These are phyloP conservation scores for Gracilaria gracilis DNA, from an alignment of 23 red algal genomes.

Conservation along the genomic window DNA sequence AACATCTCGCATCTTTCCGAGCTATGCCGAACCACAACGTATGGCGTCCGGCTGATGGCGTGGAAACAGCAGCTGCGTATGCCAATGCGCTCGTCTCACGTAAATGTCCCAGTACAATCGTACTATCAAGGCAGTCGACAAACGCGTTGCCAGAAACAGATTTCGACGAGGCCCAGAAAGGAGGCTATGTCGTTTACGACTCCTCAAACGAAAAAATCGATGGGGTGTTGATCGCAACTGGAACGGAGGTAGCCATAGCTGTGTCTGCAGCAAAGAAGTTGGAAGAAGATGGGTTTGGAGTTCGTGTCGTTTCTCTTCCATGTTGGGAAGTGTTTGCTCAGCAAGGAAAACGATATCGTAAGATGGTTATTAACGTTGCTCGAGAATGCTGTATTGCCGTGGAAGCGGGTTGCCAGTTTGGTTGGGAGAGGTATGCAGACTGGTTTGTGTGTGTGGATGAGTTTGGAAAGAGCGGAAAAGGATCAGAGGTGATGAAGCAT, in stretches of 20 bases:
- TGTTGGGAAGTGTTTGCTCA: slow-evolving; percentile 90
- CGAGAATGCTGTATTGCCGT: slow-evolving; percentile 62
- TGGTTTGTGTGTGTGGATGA: slow-evolving; percentile 73
- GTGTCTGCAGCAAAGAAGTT: slow-evolving; percentile 84
- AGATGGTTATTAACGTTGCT: slow-evolving; percentile 58
- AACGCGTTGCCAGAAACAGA: slow-evolving; percentile 65
- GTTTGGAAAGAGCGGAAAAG: slow-evolving; percentile 87
- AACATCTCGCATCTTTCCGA: slow-evolving; percentile 92
- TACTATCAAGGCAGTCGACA: slow-evolving; percentile 78
- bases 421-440: slow-evolving; percentile 84
- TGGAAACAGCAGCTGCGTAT: slow-evolving; percentile 87
- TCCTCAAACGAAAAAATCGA: slow-evolving; percentile 39
- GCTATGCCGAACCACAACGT: slow-evolving; percentile 95
- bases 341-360: slow-evolving; percentile 78
- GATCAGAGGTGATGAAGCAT: slow-evolving; percentile 65
- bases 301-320: slow-evolving; percentile 93
- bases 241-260: slow-evolving; percentile 80
- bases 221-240: slow-evolving; percentile 87
- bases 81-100: slow-evolving; percentile 49
- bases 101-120: slow-evolving; percentile 64
- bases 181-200: slow-evolving; percentile 85
- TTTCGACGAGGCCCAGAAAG: slow-evolving; percentile 70
- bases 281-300: slow-evolving; percentile 54
- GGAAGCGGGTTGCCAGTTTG: slow-evolving; percentile 87
- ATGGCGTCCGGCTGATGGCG: slow-evolving; percentile 83